Evolutionary conservation across 257 asterid genomes (phyloP), one percentile per base, ranked within the genome.

Genomic region (Jaltomata sinuosa): DNA sequence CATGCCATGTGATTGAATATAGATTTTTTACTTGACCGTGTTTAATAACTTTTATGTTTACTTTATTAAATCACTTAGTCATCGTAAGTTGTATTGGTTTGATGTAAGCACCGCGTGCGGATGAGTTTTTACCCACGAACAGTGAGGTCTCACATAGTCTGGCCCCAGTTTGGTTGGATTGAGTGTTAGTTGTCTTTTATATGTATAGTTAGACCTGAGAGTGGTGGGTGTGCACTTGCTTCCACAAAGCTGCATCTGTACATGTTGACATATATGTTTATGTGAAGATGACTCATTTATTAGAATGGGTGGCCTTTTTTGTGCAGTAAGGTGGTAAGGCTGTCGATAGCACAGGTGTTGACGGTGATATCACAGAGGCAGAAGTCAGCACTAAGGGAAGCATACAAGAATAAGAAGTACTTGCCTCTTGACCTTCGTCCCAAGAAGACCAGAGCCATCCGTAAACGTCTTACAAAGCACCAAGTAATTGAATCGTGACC

Each of bases 381-480:
- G 87, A 93, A 93, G 78, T 1, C 89, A 16, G 96, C 91, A 3
- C 85, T 92, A 79, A 89, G 96, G 55, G 93, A 93, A 53, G 94
- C 42, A 1, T 93, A 91, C 89, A 90, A 91, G 93, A 92, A 93
- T 83, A 93, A 93, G 89, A 91, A 93, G 91, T 90, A 87, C 47
- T 83, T 92, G 88, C 94, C 78, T 10, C 29, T 68, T 2, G 78
- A 34, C 50, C 50, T 68, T 68, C 78, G 78, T 68, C 50, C 50
- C 50, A 68, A 68, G 78, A 36, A 68, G 78, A 68, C 78, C 50
- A 68, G 78, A 68, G 78, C 78, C 18, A 92, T 93, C 80, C 94
- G 94, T 38, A 90, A 91, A 31, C 94, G 97, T 47, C 89, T 93
- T 10, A 93, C 94, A 83, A 92, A 93, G 80, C 94, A 91, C 81